Percentiles rank a stretch among this genome's conserved stretches.
These are phyloP conservation scores for Copromyces sp. DNA, from an alignment of 495 filamentous ascomycete genomes.

Conservation along the genomic window DNA sequence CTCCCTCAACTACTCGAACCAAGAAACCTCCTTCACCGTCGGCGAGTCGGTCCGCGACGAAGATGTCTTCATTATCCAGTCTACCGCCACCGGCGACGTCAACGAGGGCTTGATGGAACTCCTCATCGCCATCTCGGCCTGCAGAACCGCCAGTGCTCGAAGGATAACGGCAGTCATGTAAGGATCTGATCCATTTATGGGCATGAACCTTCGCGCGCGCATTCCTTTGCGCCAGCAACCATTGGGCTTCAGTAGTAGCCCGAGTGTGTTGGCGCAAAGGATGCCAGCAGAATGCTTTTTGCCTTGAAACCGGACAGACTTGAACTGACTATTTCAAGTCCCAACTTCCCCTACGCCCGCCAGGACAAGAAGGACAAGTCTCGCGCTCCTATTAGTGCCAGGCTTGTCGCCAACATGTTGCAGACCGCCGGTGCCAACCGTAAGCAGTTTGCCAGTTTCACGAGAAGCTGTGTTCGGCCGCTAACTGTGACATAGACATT, in stretches of 20 bases:
- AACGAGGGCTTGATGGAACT: conserved; percentile 99
- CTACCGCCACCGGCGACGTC: conserved; percentile 89
- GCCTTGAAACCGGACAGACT: conserved; percentile 54
- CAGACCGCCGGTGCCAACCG: conserved; percentile 86
- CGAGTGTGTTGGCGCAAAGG: neutral
- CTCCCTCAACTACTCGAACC: conserved; percentile 93
- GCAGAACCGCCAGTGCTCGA: conserved; percentile 65
- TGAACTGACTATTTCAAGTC: conserved; percentile 84
- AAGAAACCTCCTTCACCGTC: conserved; percentile 93
- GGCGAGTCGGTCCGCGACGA: conserved; percentile 95
- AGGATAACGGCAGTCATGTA: conserved; percentile 30
- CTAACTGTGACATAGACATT: conserved; percentile 57
- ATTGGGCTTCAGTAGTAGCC: neutral
- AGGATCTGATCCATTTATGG: neutral
- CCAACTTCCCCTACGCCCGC: conserved; percentile 97
- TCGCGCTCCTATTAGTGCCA: conserved; percentile 79
- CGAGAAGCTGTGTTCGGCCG: conserved; percentile 38
- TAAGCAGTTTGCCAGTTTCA: conserved; percentile 13
- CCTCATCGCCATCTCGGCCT: conserved; percentile 97
- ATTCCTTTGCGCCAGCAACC: neutral
- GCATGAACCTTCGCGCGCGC: neutral
- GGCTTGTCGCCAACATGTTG: conserved; percentile 95
- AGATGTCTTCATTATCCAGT: conserved; percentile 97
- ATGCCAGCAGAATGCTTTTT: neutral
- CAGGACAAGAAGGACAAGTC: conserved; percentile 98